These are phyloP conservation scores for Aspergillus pseudotamarii DNA, from an alignment of 2,329 filamentous ascomycete genomes.

Conservation along the genomic window DNA sequence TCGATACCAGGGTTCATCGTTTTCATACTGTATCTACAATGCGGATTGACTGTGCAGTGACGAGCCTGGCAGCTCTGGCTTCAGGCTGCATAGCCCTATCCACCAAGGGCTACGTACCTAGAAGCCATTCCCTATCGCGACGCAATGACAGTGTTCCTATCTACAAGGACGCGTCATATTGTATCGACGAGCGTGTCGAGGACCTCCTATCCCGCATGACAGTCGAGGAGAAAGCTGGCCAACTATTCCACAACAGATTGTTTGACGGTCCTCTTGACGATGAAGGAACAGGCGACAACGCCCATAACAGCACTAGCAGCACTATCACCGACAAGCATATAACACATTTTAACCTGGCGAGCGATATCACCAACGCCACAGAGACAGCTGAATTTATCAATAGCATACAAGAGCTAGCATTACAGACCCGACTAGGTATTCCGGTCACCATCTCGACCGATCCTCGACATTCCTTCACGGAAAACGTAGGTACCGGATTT, in stretches of 20 bases:
- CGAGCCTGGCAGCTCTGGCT: background rate
- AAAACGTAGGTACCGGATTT: slow-evolving; percentile 42
- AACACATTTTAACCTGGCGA: background rate
- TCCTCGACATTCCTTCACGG: background rate
- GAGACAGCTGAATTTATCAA: background rate
- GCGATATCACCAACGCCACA: background rate
- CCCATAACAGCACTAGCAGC: background rate
- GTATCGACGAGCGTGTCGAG: background rate
- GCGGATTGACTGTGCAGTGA: background rate
- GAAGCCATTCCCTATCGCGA: background rate
- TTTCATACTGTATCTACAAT: background rate
- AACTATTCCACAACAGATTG: background rate
- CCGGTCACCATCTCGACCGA: background rate
- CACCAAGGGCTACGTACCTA: background rate
- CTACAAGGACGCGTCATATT: background rate
- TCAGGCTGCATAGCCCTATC: background rate
- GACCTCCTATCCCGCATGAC: background rate
- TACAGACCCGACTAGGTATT: background rate
- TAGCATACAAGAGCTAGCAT: background rate
- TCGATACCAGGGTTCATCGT: background rate
- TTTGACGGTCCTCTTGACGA: background rate
- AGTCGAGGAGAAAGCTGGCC: background rate
- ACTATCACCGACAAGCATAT: background rate
- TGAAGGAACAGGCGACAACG: background rate
- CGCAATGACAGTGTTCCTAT: background rate